These are phyloP conservation scores for Abrus pulchellus DNA, from an alignment of 306 rosid species.

Conservation along the genomic window DNA sequence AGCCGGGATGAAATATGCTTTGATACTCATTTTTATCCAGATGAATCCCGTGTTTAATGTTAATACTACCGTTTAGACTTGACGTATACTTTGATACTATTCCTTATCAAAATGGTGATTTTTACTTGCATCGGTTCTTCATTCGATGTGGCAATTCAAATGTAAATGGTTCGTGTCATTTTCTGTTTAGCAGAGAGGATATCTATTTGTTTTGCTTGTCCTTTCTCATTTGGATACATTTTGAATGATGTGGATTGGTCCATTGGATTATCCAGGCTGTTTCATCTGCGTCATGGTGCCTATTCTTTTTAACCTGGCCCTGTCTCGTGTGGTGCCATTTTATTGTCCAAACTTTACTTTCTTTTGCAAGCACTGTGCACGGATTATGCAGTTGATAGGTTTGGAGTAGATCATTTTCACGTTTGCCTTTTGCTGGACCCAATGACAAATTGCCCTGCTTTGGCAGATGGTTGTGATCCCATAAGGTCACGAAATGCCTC, in stretches of 20 bases:
- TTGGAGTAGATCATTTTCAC: slow-evolving; percentile 39
- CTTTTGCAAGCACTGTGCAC: slow-evolving; percentile 21
- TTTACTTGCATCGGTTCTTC: not conserved
- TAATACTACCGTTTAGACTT: slow-evolving; percentile 23
- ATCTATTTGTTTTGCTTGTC: slow-evolving; percentile 42
- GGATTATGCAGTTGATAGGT: slow-evolving; percentile 41
- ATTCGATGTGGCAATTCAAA: slow-evolving; percentile 31
- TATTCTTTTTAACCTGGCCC: slow-evolving; percentile 25
- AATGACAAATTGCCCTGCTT: slow-evolving; percentile 36
- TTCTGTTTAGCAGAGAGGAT: slow-evolving; percentile 35
- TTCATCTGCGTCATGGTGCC: slow-evolving; percentile 34
- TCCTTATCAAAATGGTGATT: slow-evolving; percentile 33
- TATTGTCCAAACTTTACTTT: slow-evolving; percentile 24
- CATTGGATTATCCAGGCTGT: slow-evolving; percentile 43
- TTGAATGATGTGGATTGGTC: slow-evolving; percentile 41
- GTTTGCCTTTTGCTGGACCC: slow-evolving; percentile 46
- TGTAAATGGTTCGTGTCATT: slow-evolving; percentile 14
- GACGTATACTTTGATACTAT: slow-evolving; percentile 22
- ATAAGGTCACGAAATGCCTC: slow-evolving; percentile 52
- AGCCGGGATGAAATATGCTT: slow-evolving; percentile 12
- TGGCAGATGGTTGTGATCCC: slow-evolving; percentile 48
- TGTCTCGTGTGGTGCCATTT: slow-evolving; percentile 43
- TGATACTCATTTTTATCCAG: slow-evolving; percentile 27
- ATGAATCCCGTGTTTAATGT: slow-evolving; percentile 33
- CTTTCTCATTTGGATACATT: slow-evolving; percentile 35